Evolutionary conservation across 1,139 yeast genomes (phyloP).

Genomic region (Sugiyamaella novakii): DNA sequence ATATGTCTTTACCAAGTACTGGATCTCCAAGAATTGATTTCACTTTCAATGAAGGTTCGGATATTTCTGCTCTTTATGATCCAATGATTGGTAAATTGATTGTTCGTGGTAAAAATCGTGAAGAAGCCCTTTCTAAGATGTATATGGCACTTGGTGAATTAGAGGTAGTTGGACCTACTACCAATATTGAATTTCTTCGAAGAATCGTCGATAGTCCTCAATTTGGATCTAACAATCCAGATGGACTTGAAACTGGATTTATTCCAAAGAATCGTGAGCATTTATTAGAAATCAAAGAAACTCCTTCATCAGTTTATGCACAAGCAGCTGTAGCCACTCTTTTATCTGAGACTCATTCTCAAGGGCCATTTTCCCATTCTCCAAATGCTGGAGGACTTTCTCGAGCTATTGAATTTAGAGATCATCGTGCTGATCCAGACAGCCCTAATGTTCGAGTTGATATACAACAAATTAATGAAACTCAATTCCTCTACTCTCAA

Average conservation of each 20-base stretch:
- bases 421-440: conserved; percentile 12
- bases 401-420: conserved; percentile 21
- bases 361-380: conserved; percentile 15
- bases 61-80: conserved; percentile 41
- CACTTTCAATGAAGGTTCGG: conserved; percentile 37
- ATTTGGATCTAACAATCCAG: conserved; percentile 39
- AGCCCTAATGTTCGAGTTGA: conserved; percentile 11
- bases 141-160: conserved; percentile 38
- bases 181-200: conserved; percentile 41
- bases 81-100: conserved; percentile 45
- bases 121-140: conserved; percentile 40
- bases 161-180: conserved; percentile 43
- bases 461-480: conserved; percentile 12
- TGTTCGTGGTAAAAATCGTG: conserved; percentile 38
- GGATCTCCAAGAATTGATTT: conserved; percentile 40
- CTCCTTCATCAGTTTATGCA: conserved; percentile 36
- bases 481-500: conserved; percentile 24
- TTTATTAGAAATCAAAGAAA: conserved; percentile 29
- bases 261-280: conserved; percentile 37
- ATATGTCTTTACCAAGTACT: conserved; percentile 36
- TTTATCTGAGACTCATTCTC: conserved; percentile 18
- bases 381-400: conserved; percentile 23
- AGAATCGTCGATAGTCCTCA: conserved; percentile 35
- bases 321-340: conserved; percentile 41
- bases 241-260: conserved; percentile 41